Conservation (phyloP, 768 basidiomycete species). For the Trametes meyenii region DNA sequence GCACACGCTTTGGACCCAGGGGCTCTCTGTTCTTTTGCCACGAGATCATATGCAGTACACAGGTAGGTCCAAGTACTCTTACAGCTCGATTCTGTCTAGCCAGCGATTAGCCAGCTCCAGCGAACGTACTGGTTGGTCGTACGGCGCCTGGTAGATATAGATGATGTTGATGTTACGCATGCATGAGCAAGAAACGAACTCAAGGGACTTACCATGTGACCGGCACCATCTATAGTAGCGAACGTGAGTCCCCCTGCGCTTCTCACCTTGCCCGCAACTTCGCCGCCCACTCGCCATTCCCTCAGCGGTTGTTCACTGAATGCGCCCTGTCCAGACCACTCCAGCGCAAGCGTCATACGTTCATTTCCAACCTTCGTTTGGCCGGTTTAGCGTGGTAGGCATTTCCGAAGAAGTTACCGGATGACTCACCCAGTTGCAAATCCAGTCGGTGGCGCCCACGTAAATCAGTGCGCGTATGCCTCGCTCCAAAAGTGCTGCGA, state of each 20-base stretch:
- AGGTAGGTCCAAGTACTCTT: neutral
- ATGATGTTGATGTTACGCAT: neutral
- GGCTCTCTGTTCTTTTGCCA: too few relatives aligned
- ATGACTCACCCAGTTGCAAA: slow-evolving; percentile 54
- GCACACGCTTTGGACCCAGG: too few relatives aligned
- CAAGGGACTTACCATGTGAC: slow-evolving; percentile 62
- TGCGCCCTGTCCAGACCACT: slow-evolving; percentile 56
- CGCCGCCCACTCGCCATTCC: slow-evolving; percentile 57
- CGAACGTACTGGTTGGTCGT: slow-evolving; percentile 61
- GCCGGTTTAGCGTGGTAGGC: neutral
- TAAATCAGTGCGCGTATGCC: slow-evolving; percentile 53
- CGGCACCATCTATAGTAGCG: slow-evolving; percentile 63
- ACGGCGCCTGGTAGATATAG: slow-evolving; percentile 54
- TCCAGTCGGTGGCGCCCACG: slow-evolving; percentile 56
- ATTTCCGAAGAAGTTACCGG: neutral
- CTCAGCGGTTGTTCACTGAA: slow-evolving; percentile 46
- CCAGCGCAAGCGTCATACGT: slow-evolving; percentile 53
- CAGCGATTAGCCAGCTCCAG: slow-evolving; percentile 52
- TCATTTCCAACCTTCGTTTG: slow-evolving; percentile 51
- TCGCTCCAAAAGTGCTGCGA: slow-evolving; percentile 56
- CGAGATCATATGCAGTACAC: too few relatives aligned
- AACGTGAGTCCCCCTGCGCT: slow-evolving; percentile 60
- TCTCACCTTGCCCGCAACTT: slow-evolving; percentile 56
- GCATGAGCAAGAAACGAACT: neutral
- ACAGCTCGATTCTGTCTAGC: slow-evolving; percentile 38